Evolutionary conservation across 2,329 filamentous ascomycete genomes (phyloP).

Genomic region (Stagonosporopsis vannaccii): DNA sequence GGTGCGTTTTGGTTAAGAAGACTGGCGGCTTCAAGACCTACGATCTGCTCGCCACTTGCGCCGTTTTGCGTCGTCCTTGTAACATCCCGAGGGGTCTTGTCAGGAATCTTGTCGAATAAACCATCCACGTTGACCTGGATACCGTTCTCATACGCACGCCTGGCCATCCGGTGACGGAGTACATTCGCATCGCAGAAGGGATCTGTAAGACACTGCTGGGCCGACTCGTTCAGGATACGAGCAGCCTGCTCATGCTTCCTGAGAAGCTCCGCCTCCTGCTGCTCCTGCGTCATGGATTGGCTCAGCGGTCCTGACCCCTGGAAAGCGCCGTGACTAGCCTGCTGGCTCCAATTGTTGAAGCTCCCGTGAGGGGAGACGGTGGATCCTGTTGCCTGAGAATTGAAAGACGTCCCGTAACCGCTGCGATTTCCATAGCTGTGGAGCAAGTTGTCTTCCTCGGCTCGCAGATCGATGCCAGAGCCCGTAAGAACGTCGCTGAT

Average conservation of each 20-base stretch:
- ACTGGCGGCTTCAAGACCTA: conserved; percentile 63
- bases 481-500: conserved; percentile 83
- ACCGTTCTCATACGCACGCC: conserved; percentile 66
- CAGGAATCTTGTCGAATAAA: conserved; percentile 54
- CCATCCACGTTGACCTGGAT: conserved; percentile 66
- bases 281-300: conserved; percentile 70
- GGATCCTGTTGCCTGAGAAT: conserved; percentile 46
- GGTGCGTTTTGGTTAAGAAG: conserved; percentile 75
- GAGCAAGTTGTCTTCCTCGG: conserved; percentile 83
- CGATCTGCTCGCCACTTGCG: conserved; percentile 67
- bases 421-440: conserved; percentile 65
- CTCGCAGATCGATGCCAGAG: conserved; percentile 85
- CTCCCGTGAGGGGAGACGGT: conserved; percentile 53
- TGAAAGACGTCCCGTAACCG: conserved; percentile 56
- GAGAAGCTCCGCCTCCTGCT: conserved; percentile 70
- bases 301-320: conserved; percentile 49
- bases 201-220: conserved; percentile 74
- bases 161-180: conserved; percentile 62
- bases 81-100: conserved; percentile 39
- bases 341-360: conserved; percentile 56
- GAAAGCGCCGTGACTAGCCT: conserved; percentile 47
- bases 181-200: conserved; percentile 73
- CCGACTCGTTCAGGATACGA: conserved; percentile 64
- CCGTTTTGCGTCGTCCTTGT: conserved; percentile 56
- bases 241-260: conserved; percentile 72